A percentile compares a stretch with the other conserved stretches of the same genome.
Conservation (phyloP, 108 stramenopile species). For the Fragilaria crotonensis region DNA sequence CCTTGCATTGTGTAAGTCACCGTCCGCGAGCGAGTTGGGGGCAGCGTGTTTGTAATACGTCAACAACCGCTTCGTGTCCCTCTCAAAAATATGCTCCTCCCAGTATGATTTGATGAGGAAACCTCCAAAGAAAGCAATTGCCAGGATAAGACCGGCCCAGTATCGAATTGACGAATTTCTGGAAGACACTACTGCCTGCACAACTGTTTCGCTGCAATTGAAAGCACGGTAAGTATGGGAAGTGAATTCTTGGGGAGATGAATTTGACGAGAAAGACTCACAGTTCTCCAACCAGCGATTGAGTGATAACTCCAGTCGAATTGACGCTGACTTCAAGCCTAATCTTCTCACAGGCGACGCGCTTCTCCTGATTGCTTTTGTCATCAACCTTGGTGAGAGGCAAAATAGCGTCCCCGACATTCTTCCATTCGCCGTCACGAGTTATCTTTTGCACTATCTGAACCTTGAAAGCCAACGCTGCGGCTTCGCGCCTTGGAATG, state of each 20-base stretch:
- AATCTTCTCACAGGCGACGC: slow-evolving; percentile 58
- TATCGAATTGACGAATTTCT: slow-evolving; percentile 49
- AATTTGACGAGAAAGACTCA: slow-evolving; percentile 16
- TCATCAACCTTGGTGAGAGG: slow-evolving; percentile 50
- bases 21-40: slow-evolving; percentile 68
- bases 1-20: slow-evolving; percentile 66
- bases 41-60: slow-evolving; percentile 75
- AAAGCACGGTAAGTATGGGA: slow-evolving; percentile 4
- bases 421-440: slow-evolving; percentile 62
- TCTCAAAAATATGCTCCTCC: slow-evolving; percentile 68
- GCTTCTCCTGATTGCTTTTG: slow-evolving; percentile 41
- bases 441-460: slow-evolving; percentile 64
- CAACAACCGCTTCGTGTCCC: slow-evolving; percentile 60
- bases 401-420: slow-evolving; percentile 52
- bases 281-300: slow-evolving; percentile 46
- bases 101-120: slow-evolving; percentile 74
- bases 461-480: slow-evolving; percentile 60
- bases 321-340: slow-evolving; percentile 65
- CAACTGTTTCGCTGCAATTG: slow-evolving; percentile 56
- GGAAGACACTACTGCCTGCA: slow-evolving; percentile 72
- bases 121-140: slow-evolving; percentile 69
- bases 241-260: not conserved
- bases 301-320: slow-evolving; percentile 52
- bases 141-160: slow-evolving; percentile 51
- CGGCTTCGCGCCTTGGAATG: slow-evolving; percentile 75